A percentile compares a stretch with the other conserved stretches of the same genome.
phyloP scores from a whole-genome alignment of 441 rosid species.

The Oxalis stricta region DNA sequence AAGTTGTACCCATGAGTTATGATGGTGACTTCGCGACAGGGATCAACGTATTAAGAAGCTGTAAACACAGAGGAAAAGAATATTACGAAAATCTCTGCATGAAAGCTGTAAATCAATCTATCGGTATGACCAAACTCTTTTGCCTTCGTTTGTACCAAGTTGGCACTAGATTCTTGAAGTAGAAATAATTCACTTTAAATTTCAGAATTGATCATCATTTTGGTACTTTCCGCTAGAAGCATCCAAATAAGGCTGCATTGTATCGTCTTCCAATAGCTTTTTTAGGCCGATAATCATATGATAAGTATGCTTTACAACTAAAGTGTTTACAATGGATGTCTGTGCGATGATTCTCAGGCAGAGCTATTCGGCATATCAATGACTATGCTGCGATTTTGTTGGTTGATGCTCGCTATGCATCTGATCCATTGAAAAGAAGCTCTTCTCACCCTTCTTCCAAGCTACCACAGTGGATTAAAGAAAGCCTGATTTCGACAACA shows the following conservation, averaged over 20 bases:
- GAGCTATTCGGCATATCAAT: conserved; percentile 78
- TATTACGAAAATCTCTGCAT: conserved; percentile 94
- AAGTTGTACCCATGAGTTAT: conserved; percentile 35
- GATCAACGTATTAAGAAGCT: conserved; percentile 56
- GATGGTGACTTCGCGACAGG: conserved; percentile 49
- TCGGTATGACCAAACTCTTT: conserved; percentile 39
- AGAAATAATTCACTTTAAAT: too few relatives aligned
- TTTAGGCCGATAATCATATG: too few relatives aligned
- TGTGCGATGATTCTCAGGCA: conserved; percentile 51
- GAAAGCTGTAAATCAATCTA: conserved; percentile 95
- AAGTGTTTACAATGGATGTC: too few relatives aligned
- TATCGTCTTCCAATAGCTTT: too few relatives aligned
- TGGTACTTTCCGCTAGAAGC: too few relatives aligned
- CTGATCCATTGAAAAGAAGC: conserved; percentile 38
- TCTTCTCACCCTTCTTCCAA: conserved; percentile 50
- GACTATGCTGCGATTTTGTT: conserved; percentile 86
- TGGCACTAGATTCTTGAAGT: too few relatives aligned
- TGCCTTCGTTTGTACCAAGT: too few relatives aligned
- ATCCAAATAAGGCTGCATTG: too few relatives aligned
- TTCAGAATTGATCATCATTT: too few relatives aligned
- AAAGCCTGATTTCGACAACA: conserved; percentile 42
- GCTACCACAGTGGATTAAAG: conserved; percentile 85
- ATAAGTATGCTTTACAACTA: too few relatives aligned
- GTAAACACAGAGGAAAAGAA: conserved; percentile 69
- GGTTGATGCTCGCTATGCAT: conserved; percentile 67